Evolutionary conservation across 495 filamentous ascomycete genomes (phyloP).

Genomic region (Talaromyces liani): DNA sequence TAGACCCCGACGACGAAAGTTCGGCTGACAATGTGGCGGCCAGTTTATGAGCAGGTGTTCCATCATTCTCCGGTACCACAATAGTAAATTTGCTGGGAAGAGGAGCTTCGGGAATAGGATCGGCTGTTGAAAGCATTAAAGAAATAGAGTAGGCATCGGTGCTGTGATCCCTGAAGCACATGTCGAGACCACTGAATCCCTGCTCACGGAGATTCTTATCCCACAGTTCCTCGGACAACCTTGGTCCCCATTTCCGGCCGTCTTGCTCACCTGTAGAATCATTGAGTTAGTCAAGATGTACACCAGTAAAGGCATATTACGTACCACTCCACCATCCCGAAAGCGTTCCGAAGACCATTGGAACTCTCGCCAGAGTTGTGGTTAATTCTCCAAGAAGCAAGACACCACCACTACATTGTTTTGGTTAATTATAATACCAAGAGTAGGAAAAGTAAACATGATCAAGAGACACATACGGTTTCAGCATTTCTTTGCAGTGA

Average conservation of each 20-base stretch:
- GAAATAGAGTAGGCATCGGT: neutral
- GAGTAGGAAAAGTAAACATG: neutral
- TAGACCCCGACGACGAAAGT: neutral
- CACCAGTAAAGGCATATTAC: neutral
- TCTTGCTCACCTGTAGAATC: neutral
- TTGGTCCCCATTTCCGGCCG: neutral
- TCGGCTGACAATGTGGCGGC: neutral
- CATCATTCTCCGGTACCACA: neutral
- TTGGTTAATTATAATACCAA: neutral
- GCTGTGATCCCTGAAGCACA: neutral
- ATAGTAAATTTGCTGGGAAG: neutral
- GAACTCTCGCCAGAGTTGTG: neutral
- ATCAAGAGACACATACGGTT: neutral
- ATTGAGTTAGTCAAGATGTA: neutral
- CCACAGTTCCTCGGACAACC: constrained; percentile 10
- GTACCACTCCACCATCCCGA: neutral
- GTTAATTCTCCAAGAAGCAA: neutral
- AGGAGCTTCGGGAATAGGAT: neutral
- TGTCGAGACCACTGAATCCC: neutral
- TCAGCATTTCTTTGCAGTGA: neutral
- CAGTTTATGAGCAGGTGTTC: neutral
- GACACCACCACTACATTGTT: neutral
- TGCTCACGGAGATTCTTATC: neutral
- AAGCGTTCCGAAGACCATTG: neutral
- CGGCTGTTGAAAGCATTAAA: neutral